Conservation (phyloP, 345 rosid genomes). For the Eucalyptus marginata region DNA sequence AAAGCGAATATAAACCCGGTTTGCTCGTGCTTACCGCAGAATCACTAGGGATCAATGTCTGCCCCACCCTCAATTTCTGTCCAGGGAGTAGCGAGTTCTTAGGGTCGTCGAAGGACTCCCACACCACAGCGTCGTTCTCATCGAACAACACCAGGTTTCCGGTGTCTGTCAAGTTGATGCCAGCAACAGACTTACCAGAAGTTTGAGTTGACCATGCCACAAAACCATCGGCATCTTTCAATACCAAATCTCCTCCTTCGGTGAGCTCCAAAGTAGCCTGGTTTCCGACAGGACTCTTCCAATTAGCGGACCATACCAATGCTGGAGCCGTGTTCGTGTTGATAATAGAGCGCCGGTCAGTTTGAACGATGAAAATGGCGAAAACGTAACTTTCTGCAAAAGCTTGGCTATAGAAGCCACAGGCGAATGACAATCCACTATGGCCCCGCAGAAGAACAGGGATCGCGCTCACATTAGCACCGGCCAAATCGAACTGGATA, state of each 20-base stretch:
- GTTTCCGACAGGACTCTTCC: background rate
- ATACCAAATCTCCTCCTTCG: no score
- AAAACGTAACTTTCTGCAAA: background rate
- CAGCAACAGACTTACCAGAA: background rate
- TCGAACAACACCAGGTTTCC: slow-evolving; percentile 7
- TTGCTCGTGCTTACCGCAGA: background rate
- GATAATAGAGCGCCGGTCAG: background rate
- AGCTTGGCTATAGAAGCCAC: background rate
- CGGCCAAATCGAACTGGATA: background rate
- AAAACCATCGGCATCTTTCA: background rate
- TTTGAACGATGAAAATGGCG: background rate
- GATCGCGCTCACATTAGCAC: background rate
- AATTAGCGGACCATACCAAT: background rate
- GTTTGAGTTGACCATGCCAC: background rate
- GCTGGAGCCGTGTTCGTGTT: background rate
- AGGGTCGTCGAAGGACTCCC: slow-evolving; percentile 10
- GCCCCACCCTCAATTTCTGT: background rate
- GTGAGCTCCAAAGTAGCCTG: background rate
- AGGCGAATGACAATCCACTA: background rate
- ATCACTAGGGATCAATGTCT: background rate
- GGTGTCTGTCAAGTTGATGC: background rate
- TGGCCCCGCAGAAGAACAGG: background rate
- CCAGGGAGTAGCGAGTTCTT: slow-evolving; percentile 1
- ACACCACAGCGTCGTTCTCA: background rate
- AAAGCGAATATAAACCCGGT: background rate